These are phyloP conservation scores for Fusarium pseudoanthophilum DNA, from an alignment of 2,329 filamentous ascomycete species.

Conservation along the genomic window DNA sequence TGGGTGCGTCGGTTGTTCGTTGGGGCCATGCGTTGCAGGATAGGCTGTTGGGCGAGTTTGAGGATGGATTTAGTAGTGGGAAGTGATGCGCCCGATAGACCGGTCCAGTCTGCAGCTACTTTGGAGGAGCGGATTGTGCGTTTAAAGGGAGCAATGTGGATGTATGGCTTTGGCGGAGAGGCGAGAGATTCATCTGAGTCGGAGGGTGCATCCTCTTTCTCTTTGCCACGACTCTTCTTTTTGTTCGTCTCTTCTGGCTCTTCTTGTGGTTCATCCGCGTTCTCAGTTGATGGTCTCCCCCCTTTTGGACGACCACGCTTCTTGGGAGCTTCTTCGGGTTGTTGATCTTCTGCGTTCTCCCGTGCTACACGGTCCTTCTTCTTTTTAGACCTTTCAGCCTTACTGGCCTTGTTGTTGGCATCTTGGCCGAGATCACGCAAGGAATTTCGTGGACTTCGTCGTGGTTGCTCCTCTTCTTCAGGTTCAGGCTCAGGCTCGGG, in stretches of 20 bases:
- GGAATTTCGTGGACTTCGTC: constrained; percentile 36
- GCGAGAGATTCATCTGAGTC: constrained; percentile 34
- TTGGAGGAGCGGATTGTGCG: constrained; percentile 68
- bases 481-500: not conserved
- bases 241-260: constrained; percentile 2
- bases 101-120: constrained; percentile 76
- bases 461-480: constrained; percentile 15
- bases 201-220: constrained; percentile 32
- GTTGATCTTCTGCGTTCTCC: constrained; percentile 13
- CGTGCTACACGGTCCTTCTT: constrained; percentile 14
- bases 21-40: constrained; percentile 66
- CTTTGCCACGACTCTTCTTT: constrained; percentile 32
- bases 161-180: constrained; percentile 54
- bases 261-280: not conserved
- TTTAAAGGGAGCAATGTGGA: constrained; percentile 62
- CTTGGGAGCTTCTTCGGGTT: constrained; percentile 18
- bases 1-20: constrained; percentile 61
- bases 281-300: constrained; percentile 8
- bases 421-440: constrained; percentile 19
- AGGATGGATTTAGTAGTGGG: constrained; percentile 67
- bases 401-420: constrained; percentile 31
- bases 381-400: constrained; percentile 18
- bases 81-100: constrained; percentile 65
- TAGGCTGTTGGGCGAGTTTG: constrained; percentile 68
- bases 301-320: constrained; percentile 28